Evolutionary conservation across 73 alveolate genomes (phyloP).

Genomic region (Paramecium octaurelia): DNA sequence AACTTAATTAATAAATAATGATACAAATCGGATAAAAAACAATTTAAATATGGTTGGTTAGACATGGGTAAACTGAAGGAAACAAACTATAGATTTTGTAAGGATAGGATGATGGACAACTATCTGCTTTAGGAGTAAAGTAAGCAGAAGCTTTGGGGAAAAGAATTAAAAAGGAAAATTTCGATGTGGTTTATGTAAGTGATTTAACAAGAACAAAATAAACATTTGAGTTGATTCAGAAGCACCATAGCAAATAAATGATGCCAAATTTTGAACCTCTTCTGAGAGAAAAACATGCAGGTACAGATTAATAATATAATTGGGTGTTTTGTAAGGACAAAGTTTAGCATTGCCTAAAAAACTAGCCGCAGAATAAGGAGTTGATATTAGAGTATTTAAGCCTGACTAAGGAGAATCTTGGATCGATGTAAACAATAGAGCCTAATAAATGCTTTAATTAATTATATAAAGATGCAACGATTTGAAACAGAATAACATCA

Average conservation of each 20-base stretch:
- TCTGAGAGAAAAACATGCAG: slow-evolving; percentile 40
- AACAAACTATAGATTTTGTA: neutral
- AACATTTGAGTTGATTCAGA: slow-evolving; percentile 8
- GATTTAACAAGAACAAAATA: neutral
- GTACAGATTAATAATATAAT: neutral
- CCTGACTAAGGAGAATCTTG: slow-evolving; percentile 37
- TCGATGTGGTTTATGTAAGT: slow-evolving; percentile 20
- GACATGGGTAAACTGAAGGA: slow-evolving; percentile 50
- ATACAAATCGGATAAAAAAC: neutral
- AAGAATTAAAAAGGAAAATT: slow-evolving; percentile 15
- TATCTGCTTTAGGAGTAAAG: neutral
- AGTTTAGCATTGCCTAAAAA: slow-evolving; percentile 19
- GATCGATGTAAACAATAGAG: neutral
- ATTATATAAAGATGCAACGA: neutral
- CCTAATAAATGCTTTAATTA: neutral
- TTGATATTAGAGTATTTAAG: neutral
- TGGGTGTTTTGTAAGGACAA: neutral
- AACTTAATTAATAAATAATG: neutral
- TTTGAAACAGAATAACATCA: neutral
- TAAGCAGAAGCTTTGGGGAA: slow-evolving; percentile 36
- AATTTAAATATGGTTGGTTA: slow-evolving; percentile 19
- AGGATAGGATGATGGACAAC: slow-evolving; percentile 37
- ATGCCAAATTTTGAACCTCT: neutral
- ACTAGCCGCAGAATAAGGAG: slow-evolving; percentile 5
- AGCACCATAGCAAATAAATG: neutral